Base-by-base conservation (phyloP, 2,329 filamentous ascomycete species). In the Sarocladium strictum region DNA sequence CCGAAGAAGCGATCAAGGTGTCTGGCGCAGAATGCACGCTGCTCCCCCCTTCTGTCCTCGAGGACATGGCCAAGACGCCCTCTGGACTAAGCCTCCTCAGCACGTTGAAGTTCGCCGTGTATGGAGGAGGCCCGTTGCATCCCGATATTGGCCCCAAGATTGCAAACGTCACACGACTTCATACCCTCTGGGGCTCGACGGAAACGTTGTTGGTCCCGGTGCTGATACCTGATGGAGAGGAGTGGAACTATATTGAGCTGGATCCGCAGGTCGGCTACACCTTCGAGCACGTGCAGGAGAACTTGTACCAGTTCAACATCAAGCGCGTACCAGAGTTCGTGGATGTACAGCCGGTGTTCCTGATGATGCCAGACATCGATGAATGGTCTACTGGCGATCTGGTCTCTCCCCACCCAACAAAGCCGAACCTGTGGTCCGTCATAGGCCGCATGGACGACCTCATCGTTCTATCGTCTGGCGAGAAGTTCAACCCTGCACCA, bases 331-430 rank as follows among this genome's bases (percentile, higher is more conserved):
- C 62, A 2, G 45, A 61, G n/a, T 58, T 61, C 0, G 35, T 58
- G 2, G 53, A 27, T 1, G 63, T 63, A 17, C 67, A 73, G 50
- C 64, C 66, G 2, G 58, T 73, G 15, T 78, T 78, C 55, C 62
- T 64, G 33, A 69, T 72, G 2, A 75, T 73, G 49, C 74, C 73
- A 0, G 64, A 72, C 0, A 41, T 66, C 1, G 54, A 69, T 3
- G 71, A 76, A 57, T 77, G 67, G 59, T 64, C 68, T 7, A 76
- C 72, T 6, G 72, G 71, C 37, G 77, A 80, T 53, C 58, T 79
- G 15, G 77, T 69, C 60, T 65, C 60, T 9, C 60, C 61, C 1
- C 71, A 72, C 43, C 70, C 69, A 0, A 65, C 60, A 0, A 67
- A 66, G 3, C 51, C 61, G 7, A 55, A 68, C 19, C 54, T 61